Base-by-base conservation (phyloP, 805 yeast species). In the Candida ortonii region DNA sequence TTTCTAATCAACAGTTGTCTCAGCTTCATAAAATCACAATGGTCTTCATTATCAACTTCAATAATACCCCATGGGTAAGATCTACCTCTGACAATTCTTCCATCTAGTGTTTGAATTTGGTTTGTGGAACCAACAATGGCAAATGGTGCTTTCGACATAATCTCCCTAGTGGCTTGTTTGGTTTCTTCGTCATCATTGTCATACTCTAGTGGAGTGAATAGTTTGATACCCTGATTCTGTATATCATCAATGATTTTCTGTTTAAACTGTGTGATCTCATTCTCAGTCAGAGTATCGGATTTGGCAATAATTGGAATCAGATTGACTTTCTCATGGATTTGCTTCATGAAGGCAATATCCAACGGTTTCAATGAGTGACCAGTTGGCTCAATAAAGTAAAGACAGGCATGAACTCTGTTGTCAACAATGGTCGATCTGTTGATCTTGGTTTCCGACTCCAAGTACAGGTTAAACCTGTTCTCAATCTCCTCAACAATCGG, bases 31-130 rank as follows among this genome's bases (percentile, higher is more conserved):
- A 90, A 93, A 64, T 90, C 98, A 61, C 88, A 84, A 60, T 93
- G 97, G 38, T 79, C 78, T 65, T 86, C 93, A 60, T 93, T 90
- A 61, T 88, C 97, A 49, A 93, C 89, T 65, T 93, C 97, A 52
- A 93, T 84, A 15, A 84, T 71, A 48, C 97, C 97, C 98, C 98
- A 93, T 43, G 97, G 97, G 61, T 90, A 90, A 43, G 76, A 68
- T 65, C 98, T 84, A 49, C 96, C 97, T 62, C 97, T 79, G 28
- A 89, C 94, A 15, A 55, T 43, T 59, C 85, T 74, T 25, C 96
- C 96, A 55, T 84, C 93, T 26, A 71, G 59, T 28, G 74, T 71
- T 49, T 79, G 79, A 22, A 84, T 80, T 44, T 77, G 78, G 39
- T 67, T 65, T 15, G 93, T 84, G 15, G 97, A 86, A 15, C 97